Base-by-base conservation (phyloP, 1,284 basidiomycete genomes). In the Bondarzewia mesenterica region DNA sequence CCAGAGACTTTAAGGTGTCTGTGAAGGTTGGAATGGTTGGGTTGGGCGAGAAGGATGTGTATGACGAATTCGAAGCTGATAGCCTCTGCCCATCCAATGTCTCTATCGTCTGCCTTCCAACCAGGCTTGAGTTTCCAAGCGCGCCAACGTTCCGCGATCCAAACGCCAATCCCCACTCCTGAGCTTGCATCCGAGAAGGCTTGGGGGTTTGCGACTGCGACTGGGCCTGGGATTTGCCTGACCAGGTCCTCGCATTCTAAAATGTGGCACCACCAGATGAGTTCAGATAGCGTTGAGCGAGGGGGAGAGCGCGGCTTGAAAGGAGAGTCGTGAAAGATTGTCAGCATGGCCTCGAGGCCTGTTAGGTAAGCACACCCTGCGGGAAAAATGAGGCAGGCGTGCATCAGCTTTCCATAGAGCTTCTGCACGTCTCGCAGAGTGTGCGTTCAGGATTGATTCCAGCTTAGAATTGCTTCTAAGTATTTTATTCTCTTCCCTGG, bases 121-220 rank as follows among this genome's bases (percentile, higher is more conserved):
- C 63, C 64, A 15, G 60, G 58, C 6, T 62, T 38, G 37, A 71
- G 62, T 1, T 53, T 27, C 67, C 67, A 70, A 36, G 65, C 65
- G 39, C 60, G 54, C 71, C 63, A 73, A 26, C 35, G 54, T 48
- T 50, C 32, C 18, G 57, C 35, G 56, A 73, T 57, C 58, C 61
- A 43, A 54, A 75, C 58, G 25, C 61, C 61, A 53, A 74, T 45
- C 2, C 69, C 71, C n/a, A 60, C 49, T 1, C 56, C 56, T 1
- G 66, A 68, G 60, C 71, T 73, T 6, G 72, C 71, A 56, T 74
- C 70, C 0, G 68, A 74, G 58, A 56, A 75, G 0, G 68, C 69
- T 0, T 41, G 8, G 16, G 54, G 10, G 48, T 71, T 62, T 7
- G 53, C 3, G 47, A 72, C 27, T 10, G 10, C 15, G 22, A n/a